Base-by-base conservation (phyloP, 2,329 filamentous ascomycete species). In the Fusarium pilosicola region DNA sequence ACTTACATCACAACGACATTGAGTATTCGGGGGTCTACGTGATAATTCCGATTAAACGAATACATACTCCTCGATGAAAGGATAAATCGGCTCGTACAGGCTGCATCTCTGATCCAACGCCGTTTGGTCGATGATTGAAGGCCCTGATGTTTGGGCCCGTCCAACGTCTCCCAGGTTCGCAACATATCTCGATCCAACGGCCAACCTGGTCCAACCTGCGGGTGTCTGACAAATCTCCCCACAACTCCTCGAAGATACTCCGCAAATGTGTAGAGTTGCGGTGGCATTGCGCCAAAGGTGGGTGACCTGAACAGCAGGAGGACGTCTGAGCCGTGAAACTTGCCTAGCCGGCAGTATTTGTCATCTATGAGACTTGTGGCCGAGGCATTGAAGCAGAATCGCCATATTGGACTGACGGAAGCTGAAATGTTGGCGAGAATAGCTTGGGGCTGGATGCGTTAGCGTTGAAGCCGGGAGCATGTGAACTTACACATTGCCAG, bases 291-390 rank as follows among this genome's bases (percentile, higher is more conserved):
- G 13, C 32, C 68, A 20, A 71, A 75, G 3, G 68, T 70, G 3
- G 75, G 72, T 24, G 73, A 48, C 26, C 46, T 54, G 59, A 80
- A 78, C 9, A 80, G 75, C 15, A 79, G 68, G 3, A 63, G 18
- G 17, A 77, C 61, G 13, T 81, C 79, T 10, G 71, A 73, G 26
- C 66, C 71, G 61, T 80, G 78, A 54, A 78, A 79, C 28, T 77
- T 79, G 24, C 70, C 75, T 1, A 80, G 71, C 63, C 70, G 80
- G 3, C 32, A 44, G 48, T 71, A 76, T 24, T 77, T 39, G 3
- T 65, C 39, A 5, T 71, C 73, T 5, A 80, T 32, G 15, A 77
- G 54, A n/a, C 68, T 70, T 1, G 70, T 62, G 28, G 76, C 48
- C 4, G 78, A 80, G 11, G 68, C 46, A 55, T 79, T 80, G 71